Evolutionary conservation across 176 grass and related monocot species (phyloP).

Genomic region (Oryza nivara): DNA sequence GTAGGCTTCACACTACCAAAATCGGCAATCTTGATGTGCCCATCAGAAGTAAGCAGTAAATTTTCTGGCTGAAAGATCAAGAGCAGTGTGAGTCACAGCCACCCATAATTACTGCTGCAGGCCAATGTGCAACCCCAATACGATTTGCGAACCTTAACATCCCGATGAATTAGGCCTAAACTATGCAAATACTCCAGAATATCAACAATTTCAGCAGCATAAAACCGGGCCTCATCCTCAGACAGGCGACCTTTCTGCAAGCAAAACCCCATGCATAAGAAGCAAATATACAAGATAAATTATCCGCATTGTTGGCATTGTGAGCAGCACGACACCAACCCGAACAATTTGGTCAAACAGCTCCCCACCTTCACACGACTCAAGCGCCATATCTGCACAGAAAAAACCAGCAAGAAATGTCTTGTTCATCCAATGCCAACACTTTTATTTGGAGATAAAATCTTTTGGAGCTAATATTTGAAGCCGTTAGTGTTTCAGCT

Average conservation of each 20-base stretch:
- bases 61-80: constrained; percentile 89
- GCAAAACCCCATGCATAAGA: neutral
- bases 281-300: neutral
- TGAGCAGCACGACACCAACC: constrained; percentile 46
- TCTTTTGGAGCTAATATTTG: neutral
- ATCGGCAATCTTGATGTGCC: constrained; percentile 95
- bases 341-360: constrained; percentile 89
- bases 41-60: constrained; percentile 84
- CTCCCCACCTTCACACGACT: constrained; percentile 96
- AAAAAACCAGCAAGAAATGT: neutral
- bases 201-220: constrained; percentile 92
- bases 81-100: neutral
- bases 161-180: constrained; percentile 87
- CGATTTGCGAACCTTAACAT: constrained; percentile 67
- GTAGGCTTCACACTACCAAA: constrained; percentile 99
- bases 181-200: constrained; percentile 87
- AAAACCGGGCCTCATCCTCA: constrained; percentile 84
- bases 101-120: neutral
- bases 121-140: neutral
- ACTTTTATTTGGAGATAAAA: neutral
- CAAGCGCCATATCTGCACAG: constrained; percentile 85
- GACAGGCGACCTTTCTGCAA: constrained; percentile 71
- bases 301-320: neutral
- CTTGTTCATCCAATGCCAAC: neutral
- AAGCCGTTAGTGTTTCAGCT: neutral